Percentiles rank a stretch among this genome's conserved stretches.
Evolutionary conservation across 345 rosid genomes (phyloP).

Genomic region (Populus deltoides): DNA sequence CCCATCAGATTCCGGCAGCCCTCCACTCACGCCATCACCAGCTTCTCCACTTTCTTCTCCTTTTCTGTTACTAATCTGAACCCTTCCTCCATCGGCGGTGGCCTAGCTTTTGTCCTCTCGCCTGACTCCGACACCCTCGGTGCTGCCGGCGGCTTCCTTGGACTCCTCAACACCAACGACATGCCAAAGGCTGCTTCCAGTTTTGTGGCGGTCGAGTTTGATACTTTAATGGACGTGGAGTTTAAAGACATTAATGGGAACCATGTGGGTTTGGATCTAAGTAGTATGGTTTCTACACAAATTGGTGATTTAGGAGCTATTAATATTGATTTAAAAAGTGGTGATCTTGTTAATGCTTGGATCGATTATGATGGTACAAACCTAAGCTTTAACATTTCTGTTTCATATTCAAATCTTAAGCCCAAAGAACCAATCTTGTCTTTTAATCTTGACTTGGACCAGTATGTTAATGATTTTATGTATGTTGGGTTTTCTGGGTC

Average conservation of each 20-base stretch:
- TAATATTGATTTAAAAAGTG: slow-evolving; percentile 84
- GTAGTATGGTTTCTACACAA: slow-evolving; percentile 66
- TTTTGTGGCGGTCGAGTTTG: slow-evolving; percentile 91
- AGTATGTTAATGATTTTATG: slow-evolving; percentile 80
- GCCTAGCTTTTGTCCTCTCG: slow-evolving; percentile 81
- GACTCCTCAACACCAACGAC: slow-evolving; percentile 44
- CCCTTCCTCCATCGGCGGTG: slow-evolving; percentile 92
- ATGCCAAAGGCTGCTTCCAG: slow-evolving; percentile 35
- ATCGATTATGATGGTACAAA: slow-evolving; percentile 62
- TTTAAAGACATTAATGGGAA: slow-evolving; percentile 87
- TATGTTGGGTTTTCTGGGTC: slow-evolving; percentile 98
- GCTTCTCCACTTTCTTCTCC: slow-evolving; percentile 85
- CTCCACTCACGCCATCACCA: slow-evolving; percentile 44
- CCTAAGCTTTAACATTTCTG: slow-evolving; percentile 44
- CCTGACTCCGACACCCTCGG: slow-evolving; percentile 69
- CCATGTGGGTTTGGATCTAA: slow-evolving; percentile 92
- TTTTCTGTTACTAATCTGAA: slow-evolving; percentile 70
- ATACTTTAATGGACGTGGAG: slow-evolving; percentile 85
- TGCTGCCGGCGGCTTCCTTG: slow-evolving; percentile 70
- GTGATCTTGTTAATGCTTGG: slow-evolving; percentile 84
- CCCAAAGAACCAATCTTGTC: slow-evolving; percentile 68
- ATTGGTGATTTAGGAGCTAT: slow-evolving; percentile 61
- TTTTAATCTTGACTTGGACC: slow-evolving; percentile 60
- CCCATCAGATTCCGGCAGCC: slow-evolving; percentile 73
- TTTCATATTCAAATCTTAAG: slow-evolving; percentile 84